Base-by-base conservation (phyloP, 2,329 filamentous ascomycete genomes). In the Lachnellula subtilissima region DNA sequence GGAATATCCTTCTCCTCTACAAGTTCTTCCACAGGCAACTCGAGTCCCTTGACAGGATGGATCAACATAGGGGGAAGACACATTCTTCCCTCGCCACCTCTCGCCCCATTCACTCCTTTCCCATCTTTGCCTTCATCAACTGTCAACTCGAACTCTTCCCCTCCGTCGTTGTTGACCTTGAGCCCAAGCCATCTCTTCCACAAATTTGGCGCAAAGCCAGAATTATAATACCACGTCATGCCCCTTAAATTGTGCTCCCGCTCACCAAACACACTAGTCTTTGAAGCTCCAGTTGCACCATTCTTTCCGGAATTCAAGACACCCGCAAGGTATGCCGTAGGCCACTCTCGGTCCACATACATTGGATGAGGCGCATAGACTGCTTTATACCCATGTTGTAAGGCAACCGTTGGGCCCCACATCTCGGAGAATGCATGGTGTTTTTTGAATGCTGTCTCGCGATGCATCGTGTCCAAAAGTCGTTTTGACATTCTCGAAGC, bases 391-490 rank as follows among this genome's bases (percentile, higher is more conserved):
- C 93, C 93, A 70, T 97, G 92, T 58, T 97, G 92, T 9, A 97
- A 79, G 1, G 92, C 89, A 1, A 89, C 85, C 0, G 89, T 94
- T 1, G 87, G 87, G 0, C 92, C 90, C 91, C 91, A 97, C 92
- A 97, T 97, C 73, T 97, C 93, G 0, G 91, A 89, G 70, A 96
- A 96, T 76, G 94, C 95, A 61, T 89, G 89, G 72, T 95, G 89
- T 65, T 91, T 92, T 68, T 87, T 86, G 66, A 89, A 82, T 32
- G 86, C 84, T 4, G 92, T 96, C 75, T 96, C 91, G 54, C 85
- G 82, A 76, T 97, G 93, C 93, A 97, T 97, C 17, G 87, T 87
- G 59, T 85, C 77, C 14, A 97, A 79, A 48, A 97, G 83, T 48
- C 84, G 84, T 49, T 86, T 85, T 12, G 88, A 94, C 74, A 97